Conservation (phyloP, 1,284 basidiomycete species). For the Microbotryomycetes sp. region DNA sequence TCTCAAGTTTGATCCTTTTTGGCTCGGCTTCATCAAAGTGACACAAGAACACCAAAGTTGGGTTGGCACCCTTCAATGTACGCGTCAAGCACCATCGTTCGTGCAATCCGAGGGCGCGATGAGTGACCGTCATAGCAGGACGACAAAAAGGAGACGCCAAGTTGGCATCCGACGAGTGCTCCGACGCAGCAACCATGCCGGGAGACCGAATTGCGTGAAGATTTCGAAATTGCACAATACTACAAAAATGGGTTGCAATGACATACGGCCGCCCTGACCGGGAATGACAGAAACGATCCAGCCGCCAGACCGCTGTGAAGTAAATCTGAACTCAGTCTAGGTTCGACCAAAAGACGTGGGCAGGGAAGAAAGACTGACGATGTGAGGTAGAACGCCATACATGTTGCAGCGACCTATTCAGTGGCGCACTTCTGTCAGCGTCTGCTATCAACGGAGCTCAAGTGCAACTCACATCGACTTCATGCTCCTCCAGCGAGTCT, state of each 20-base stretch:
- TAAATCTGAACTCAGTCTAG: neutral
- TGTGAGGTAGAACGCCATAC: slow-evolving; percentile 35
- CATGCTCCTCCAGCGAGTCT: slow-evolving; percentile 33
- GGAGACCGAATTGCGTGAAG: neutral
- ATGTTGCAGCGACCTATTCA: slow-evolving; percentile 31
- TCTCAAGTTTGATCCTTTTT: no score
- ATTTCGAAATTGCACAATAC: neutral
- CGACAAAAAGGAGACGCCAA: no score
- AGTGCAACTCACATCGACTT: slow-evolving; percentile 33
- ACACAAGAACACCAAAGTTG: neutral
- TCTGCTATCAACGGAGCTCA: no score
- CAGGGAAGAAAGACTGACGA: neutral
- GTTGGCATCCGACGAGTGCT: no score
- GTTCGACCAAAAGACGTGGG: neutral
- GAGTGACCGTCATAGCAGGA: neutral
- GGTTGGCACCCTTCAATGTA: neutral
- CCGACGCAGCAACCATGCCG: no score
- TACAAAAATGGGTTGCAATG: slow-evolving; percentile 24
- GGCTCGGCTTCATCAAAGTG: neutral
- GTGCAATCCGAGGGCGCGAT: neutral
- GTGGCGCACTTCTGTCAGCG: neutral
- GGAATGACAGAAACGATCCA: slow-evolving; percentile 33
- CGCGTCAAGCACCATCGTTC: neutral
- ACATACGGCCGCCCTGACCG: slow-evolving; percentile 26
- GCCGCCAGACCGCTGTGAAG: slow-evolving; percentile 20